Evolutionary conservation across 108 stramenopile species (phyloP), one percentile per base, ranked within the genome.

Genomic region (Cyclostephanos tholiformis): DNA sequence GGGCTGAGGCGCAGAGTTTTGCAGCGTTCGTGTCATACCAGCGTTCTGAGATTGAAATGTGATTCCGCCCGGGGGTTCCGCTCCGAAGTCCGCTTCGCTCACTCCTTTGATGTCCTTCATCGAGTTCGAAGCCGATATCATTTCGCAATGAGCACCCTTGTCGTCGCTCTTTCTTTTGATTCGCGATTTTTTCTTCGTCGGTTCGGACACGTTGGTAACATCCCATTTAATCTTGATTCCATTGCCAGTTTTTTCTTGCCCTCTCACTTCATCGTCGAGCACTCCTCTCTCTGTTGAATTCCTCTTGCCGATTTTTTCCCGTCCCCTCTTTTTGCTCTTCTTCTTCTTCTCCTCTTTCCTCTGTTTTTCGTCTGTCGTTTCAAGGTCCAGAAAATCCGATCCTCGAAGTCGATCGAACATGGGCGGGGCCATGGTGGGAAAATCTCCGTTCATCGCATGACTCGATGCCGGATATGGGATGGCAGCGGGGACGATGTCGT

Each of bases 341-440:
- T 55, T 26, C 7, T 55, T 13, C 23, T 16, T 60, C 59, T 60
- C 32, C 0, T 30, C 36, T 36, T 60, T 60, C 36, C 32, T 60
- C 35, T 60, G 6, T 25, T 53, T 14, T 17, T 46, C 44, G 44
- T 14, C 13, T 14, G 44, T 2, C 44, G 3, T n/a, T 62, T 62
- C 43, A 1, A 19, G 22, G 32, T 35, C 30, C 6, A 36, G 41
- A 22, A 17, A 19, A 19, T 36, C 61, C 20, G 5, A 43, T 6
- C 36, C 9, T 14, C 61, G 36, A 2, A 38, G 16, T 39, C n/a
- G 29, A 36, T 62, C 26, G 52, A 51, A 52, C 66, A 67, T 57
- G 56, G 68, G 68, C 39, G 68, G 35, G n/a, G 68, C 68, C 68
- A 69, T 59, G 39, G 69, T 58, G 20, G 69, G 69, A 22, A 43